Base-by-base conservation (phyloP, 495 filamentous ascomycete species). In the Paragyromitra xinjiangensis region DNA sequence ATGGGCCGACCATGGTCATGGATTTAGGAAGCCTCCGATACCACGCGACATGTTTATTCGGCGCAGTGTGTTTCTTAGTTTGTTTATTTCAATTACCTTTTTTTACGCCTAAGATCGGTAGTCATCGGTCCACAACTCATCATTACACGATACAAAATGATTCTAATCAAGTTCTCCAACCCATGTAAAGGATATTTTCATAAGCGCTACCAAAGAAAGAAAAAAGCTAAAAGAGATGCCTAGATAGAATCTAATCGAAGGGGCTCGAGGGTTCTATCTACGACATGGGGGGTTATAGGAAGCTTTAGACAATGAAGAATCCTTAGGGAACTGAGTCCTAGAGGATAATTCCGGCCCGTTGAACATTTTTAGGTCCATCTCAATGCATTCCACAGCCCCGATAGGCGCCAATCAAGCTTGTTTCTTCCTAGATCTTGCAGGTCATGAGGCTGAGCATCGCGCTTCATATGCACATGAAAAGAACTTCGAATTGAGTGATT, bases 361-460 rank as follows among this genome's bases (percentile, higher is more conserved):
- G 40, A 64, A 64, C 37, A 40, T 19, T 14, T 64, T 64, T 45
- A 64, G 39, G 62, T 45, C 39, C 40, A 42, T 48, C 62, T 45
- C 9, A 48, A 24, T 26, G 22, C 39, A 64, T 64, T 12, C 48
- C 62, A 64, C 62, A 26, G 62, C 62, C 62, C 26, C 62, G 48
- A 14, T 2, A 37, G 14, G 11, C n/a, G 9, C 62, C 39, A 64
- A 64, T 44, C 19, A 64, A 45, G 39, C 16, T 9, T 19, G 22
- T 22, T 26, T 37, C 11, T 8, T 6, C 14, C 26, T 44, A 61
- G 1, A 45, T 44, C 34, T 26, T 64, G 40, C 16, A 40, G 59
- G 16, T 22, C 34, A 24, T 63, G 34, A 9, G 42, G 62, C 62
- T 64, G 62, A 64, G 39, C 29, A 34, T 34, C 29, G 29, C 29